Conservation (phyloP, 495 filamentous ascomycete species). For the Jackrogersella multiformis region DNA sequence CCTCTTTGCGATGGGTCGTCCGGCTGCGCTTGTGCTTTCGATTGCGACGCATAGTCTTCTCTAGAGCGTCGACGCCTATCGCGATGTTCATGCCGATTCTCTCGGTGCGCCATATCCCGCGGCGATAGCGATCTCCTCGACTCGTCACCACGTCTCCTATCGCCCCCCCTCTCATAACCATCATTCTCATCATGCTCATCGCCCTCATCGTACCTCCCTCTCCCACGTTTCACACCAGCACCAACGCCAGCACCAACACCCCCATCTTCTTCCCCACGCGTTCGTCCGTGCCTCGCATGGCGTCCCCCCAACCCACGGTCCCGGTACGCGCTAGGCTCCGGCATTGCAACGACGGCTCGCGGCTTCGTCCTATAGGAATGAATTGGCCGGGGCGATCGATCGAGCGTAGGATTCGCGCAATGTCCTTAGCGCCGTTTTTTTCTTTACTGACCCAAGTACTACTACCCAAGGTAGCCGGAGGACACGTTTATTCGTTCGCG, state of each 20-base stretch:
- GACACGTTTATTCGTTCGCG: conserved; percentile 10
- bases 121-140: conserved; percentile 21
- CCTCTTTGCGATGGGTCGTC: conserved; percentile 1
- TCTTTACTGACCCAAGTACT: no score
- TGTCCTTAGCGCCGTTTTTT: neutral
- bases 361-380: conserved; percentile 3
- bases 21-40: neutral
- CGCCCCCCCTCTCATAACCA: neutral
- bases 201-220: conserved; percentile 5
- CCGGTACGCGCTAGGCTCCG: conserved; percentile 23
- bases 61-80: neutral
- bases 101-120: neutral
- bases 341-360: conserved; percentile 30
- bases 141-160: no score
- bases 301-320: conserved; percentile 27
- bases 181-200: neutral
- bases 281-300: conserved; percentile 33
- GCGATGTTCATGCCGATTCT: neutral
- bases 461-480: no score
- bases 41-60: conserved; percentile 11
- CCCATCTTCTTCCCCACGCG: conserved; percentile 32
- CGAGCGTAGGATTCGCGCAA: conserved; percentile 25
- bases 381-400: neutral
- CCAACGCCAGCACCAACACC: neutral
- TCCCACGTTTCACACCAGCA: conserved; percentile 13